Conservation (phyloP, 495 filamentous ascomycete genomes). For the Lineolata rhizophorae region DNA sequence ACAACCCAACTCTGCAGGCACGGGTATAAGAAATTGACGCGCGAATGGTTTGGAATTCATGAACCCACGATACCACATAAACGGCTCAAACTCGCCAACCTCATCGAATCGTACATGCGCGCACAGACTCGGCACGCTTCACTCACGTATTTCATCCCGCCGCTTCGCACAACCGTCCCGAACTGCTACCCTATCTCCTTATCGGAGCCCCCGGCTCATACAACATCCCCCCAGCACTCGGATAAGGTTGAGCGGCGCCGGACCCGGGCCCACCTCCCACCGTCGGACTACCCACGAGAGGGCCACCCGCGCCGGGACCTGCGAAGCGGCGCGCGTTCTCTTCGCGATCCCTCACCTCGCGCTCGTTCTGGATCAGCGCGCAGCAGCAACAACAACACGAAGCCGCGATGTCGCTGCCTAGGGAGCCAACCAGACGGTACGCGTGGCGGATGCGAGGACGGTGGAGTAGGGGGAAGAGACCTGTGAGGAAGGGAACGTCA, state of each 20-base stretch:
- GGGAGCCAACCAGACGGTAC: slow-evolving; percentile 10
- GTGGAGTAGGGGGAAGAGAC: slow-evolving; percentile 9
- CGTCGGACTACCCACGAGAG: no score
- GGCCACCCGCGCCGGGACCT: slow-evolving; percentile 10
- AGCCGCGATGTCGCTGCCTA: slow-evolving; percentile 5
- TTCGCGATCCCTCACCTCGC: slow-evolving; percentile 12
- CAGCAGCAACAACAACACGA: slow-evolving; percentile 15
- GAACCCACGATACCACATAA: no score
- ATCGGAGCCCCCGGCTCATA: background rate
- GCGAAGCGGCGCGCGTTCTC: slow-evolving; percentile 11
- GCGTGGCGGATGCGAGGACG: slow-evolving; percentile 10
- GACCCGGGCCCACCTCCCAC: background rate
- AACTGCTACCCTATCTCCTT: no score
- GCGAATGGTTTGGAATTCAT: no score
- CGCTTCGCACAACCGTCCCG: no score
- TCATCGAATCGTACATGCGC: no score
- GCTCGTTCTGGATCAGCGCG: slow-evolving; percentile 12
- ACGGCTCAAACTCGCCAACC: no score
- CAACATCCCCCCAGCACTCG: background rate
- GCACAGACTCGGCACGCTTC: no score
- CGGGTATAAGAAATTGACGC: no score
- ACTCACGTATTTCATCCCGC: no score
- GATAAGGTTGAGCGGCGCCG: background rate
- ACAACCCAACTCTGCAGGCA: no score
- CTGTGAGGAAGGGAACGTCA: no score